Evolutionary conservation across 257 asterid species (phyloP).

Genomic region (Solanum dulcamara): DNA sequence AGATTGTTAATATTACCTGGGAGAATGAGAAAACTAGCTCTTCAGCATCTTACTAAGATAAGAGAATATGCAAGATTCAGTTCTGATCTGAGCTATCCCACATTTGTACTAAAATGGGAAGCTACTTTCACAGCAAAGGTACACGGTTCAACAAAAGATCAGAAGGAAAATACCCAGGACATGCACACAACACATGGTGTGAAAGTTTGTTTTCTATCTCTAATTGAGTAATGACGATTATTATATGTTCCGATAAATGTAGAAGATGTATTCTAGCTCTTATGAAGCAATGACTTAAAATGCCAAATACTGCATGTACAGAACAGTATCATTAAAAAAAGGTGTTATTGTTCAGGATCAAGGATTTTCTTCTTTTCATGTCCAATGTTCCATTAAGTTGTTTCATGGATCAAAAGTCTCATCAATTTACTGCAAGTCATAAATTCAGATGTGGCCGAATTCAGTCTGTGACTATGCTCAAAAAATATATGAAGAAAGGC

Average conservation of each 20-base stretch:
- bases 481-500: neutral
- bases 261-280: neutral
- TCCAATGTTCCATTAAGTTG: neutral
- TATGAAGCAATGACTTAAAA: neutral
- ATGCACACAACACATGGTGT: neutral
- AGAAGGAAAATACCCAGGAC: neutral
- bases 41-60: conserved; percentile 5
- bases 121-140: neutral
- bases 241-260: neutral
- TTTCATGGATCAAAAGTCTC: neutral
- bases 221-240: neutral
- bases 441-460: neutral
- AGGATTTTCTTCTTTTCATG: neutral
- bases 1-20: conserved; percentile 77
- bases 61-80: neutral
- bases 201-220: neutral
- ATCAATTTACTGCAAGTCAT: neutral
- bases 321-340: neutral
- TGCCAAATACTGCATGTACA: neutral
- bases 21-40: conserved; percentile 15
- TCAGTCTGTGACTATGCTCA: neutral
- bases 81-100: neutral
- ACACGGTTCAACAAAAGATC: neutral
- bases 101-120: neutral
- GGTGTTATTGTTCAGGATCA: neutral